Conservation (phyloP, 441 rosid species). For the Populus hybrid region DNA sequence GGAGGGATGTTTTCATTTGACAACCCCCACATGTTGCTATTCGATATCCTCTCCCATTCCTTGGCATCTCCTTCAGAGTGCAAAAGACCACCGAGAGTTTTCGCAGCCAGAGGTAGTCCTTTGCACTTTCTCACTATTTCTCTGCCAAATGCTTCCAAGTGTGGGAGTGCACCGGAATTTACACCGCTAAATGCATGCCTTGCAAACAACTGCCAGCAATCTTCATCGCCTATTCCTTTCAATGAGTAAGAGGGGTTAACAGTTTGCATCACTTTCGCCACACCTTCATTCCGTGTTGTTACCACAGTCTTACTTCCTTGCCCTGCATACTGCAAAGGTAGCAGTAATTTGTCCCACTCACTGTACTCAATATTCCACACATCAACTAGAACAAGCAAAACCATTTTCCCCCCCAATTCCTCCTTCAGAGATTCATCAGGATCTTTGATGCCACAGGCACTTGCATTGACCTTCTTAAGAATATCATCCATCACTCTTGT, state of each 20-base stretch:
- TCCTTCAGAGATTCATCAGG: conserved; percentile 12
- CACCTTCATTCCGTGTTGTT: conserved; percentile 12
- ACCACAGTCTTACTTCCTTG: conserved; percentile 24
- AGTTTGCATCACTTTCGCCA: conserved; percentile 8
- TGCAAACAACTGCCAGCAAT: conserved; percentile 19
- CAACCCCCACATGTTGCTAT: conserved; percentile 24
- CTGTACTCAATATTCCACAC: conserved; percentile 12
- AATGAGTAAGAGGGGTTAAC: background rate
- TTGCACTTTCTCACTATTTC: conserved; percentile 3
- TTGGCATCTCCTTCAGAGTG: conserved; percentile 16
- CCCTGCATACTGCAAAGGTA: background rate
- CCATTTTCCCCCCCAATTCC: background rate
- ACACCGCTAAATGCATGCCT: conserved; percentile 11
- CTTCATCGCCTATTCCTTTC: conserved; percentile 1
- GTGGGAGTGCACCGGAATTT: background rate
- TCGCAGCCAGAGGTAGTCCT: conserved; percentile 16
- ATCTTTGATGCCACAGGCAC: background rate
- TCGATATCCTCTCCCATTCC: conserved; percentile 22
- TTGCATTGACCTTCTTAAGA: background rate
- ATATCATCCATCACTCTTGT: background rate
- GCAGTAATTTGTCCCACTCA: background rate
- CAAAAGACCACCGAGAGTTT: conserved; percentile 19
- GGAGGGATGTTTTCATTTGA: conserved; percentile 15
- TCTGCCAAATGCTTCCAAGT: background rate
- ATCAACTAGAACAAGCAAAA: conserved; percentile 29